Base-by-base conservation (phyloP, 2,329 filamentous ascomycete genomes). In the Pochonia chlamydosporia region DNA sequence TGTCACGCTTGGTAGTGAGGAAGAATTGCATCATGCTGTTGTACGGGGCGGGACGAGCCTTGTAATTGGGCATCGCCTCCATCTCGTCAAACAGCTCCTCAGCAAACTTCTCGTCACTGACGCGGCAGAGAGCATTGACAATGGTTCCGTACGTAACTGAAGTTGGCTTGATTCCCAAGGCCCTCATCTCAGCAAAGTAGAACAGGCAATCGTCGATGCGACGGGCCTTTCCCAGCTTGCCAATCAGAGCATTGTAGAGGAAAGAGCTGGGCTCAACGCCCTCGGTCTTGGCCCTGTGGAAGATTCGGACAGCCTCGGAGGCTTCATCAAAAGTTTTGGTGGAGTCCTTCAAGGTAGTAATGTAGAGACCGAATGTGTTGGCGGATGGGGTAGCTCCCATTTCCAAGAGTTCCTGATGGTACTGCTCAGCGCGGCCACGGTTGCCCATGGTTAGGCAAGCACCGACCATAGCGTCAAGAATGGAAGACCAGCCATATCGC, bases 21-120 rank as follows among this genome's bases (percentile, higher is more conserved):
- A 97, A 99, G 73, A 96, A 97, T 65, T 99, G 93, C 82, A 99
- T 99, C 84, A 99, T 87, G 69, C 89, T 95, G 75, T 99, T 96
- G 77, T 99, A 99, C 1, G 93, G 93, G 21, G 93, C 93, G 23
- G 93, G 91, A 9, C 93, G 86, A 35, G 93, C 89, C 75, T 96
- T 97, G 80, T 99, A 99, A 74, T 99, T 99, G 48, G 90, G 86
- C 85, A 95, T 96, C 40, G 85, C 82, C 73, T 99, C 93, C 93
- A 99, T 99, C 73, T 99, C 93, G 62, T 97, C 90, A 62, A 99
- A 99, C 58, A 97, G 82, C 68, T 97, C 90, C 63, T 96, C 93
- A 24, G 93, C 93, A 64, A 96, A 96, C 63, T 92, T 95, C 72
- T 97, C 92, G 58, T 99, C 93, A 56, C 90, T 96, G 47, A 97